A percentile compares a stretch with the other conserved stretches of the same genome.
These are phyloP conservation scores for Heritiera littoralis DNA, from an alignment of 345 rosid species.

Conservation along the genomic window DNA sequence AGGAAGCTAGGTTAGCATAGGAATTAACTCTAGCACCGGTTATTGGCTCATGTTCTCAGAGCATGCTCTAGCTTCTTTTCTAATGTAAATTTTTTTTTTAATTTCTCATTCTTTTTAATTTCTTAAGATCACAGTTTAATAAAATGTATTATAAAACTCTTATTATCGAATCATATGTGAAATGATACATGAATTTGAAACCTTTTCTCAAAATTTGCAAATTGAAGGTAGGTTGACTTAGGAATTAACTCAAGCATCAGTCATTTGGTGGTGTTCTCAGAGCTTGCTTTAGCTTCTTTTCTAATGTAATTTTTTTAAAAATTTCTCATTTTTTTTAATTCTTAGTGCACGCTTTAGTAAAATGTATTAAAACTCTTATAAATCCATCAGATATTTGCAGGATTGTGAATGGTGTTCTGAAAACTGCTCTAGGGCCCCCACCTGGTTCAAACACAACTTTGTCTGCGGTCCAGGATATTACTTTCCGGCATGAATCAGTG, in stretches of 20 bases:
- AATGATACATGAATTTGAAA: not conserved
- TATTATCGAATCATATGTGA: slow-evolving; percentile 42
- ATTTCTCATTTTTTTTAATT: slow-evolving; percentile 9
- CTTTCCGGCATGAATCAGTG: slow-evolving; percentile 92
- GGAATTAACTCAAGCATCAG: not conserved
- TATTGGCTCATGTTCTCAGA: slow-evolving; percentile 7
- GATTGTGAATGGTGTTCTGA: slow-evolving; percentile 93
- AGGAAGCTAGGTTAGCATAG: not conserved
- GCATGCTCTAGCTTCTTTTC: slow-evolving; percentile 7
- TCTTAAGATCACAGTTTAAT: slow-evolving; percentile 13
- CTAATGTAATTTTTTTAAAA: not conserved
- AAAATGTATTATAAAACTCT: slow-evolving; percentile 63
- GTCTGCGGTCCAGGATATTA: slow-evolving; percentile 77
- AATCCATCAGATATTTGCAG: slow-evolving; percentile 96
- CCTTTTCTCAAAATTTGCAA: not conserved
- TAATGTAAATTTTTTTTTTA: not conserved
- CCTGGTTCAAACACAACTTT: slow-evolving; percentile 86
- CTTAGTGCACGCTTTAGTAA: slow-evolving; percentile 19
- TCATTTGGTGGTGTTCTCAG: not conserved
- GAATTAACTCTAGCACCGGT: not conserved
- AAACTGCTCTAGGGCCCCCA: slow-evolving; percentile 94
- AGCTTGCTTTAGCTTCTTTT: not conserved
- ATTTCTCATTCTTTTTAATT: not conserved
- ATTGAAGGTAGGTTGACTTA: not conserved
- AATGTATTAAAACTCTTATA: slow-evolving; percentile 83